phyloP scores from a whole-genome alignment of 2,329 filamentous ascomycete species.

The Tolypocladium ovalisporum region DNA sequence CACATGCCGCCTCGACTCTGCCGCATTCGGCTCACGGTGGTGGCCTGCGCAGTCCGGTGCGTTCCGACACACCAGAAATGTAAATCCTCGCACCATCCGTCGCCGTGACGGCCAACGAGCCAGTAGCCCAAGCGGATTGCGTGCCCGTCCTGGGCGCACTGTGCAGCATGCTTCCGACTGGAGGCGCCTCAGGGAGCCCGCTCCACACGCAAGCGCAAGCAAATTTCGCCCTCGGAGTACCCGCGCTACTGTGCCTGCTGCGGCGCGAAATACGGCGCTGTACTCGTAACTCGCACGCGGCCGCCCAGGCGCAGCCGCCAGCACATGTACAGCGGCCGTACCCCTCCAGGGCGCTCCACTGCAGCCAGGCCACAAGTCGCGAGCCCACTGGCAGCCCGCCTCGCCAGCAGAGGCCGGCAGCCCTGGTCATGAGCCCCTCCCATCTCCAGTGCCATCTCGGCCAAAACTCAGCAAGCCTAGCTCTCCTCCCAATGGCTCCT shows the following conservation, averaged over 20 bases:
- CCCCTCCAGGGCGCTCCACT: neutral
- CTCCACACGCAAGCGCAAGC: neutral
- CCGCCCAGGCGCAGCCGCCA: neutral
- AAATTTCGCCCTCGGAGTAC: neutral
- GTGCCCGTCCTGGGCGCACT: neutral
- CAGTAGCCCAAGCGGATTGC: no score
- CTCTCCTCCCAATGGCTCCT: neutral
- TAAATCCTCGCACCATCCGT: neutral
- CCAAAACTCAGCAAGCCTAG: neutral
- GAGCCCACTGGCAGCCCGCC: neutral
- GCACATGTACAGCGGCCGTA: neutral
- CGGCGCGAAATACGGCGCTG: neutral
- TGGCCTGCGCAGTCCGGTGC: neutral
- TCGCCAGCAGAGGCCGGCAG: neutral
- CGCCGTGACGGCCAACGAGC: no score
- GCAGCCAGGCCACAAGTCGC: no score
- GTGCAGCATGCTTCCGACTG: neutral
- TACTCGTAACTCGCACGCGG: neutral
- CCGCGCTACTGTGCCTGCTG: neutral
- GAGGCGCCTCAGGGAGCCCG: neutral
- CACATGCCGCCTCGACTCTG: neutral
- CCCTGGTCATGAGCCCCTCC: neutral
- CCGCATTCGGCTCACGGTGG: constrained; percentile 1
- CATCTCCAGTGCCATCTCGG: neutral
- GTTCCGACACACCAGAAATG: neutral